phyloP scores from a whole-genome alignment of 352 stramenopile genomes.

The Paralagenidium karlingii region DNA sequence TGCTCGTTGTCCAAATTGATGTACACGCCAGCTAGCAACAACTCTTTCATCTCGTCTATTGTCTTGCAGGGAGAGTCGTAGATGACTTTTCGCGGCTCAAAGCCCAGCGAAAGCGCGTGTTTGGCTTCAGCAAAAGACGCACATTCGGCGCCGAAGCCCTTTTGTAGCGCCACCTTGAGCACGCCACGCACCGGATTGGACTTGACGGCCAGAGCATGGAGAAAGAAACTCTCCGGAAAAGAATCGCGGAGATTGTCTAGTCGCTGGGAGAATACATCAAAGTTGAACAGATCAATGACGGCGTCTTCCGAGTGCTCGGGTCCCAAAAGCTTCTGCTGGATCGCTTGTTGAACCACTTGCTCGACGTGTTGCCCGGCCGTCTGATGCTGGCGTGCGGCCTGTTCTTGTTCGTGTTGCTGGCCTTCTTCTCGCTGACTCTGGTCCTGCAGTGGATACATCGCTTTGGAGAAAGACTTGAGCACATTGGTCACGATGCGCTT shows the following conservation, averaged over 20 bases:
- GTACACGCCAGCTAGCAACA: conserved; percentile 68
- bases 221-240: conserved; percentile 55
- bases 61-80: conserved; percentile 92
- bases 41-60: conserved; percentile 54
- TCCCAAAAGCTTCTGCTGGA: conserved; percentile 33
- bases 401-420: conserved; percentile 8
- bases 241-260: conserved; percentile 34
- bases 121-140: conserved; percentile 73
- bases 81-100: conserved; percentile 61
- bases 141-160: conserved; percentile 65
- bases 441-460: neutral
- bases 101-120: conserved; percentile 61
- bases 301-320: conserved; percentile 42
- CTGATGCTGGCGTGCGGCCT: conserved; percentile 14
- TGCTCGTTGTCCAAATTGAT: conserved; percentile 89
- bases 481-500: neutral
- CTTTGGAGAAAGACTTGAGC: neutral
- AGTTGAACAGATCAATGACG: conserved; percentile 50
- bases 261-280: conserved; percentile 40
- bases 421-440: conserved; percentile 10
- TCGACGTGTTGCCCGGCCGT: conserved; percentile 17
- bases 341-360: conserved; percentile 27
- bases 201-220: conserved; percentile 69
- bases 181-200: conserved; percentile 62
- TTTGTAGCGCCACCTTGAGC: conserved; percentile 30